Conservation (phyloP, 2,329 filamentous ascomycete species). For the Claviceps sp. region DNA sequence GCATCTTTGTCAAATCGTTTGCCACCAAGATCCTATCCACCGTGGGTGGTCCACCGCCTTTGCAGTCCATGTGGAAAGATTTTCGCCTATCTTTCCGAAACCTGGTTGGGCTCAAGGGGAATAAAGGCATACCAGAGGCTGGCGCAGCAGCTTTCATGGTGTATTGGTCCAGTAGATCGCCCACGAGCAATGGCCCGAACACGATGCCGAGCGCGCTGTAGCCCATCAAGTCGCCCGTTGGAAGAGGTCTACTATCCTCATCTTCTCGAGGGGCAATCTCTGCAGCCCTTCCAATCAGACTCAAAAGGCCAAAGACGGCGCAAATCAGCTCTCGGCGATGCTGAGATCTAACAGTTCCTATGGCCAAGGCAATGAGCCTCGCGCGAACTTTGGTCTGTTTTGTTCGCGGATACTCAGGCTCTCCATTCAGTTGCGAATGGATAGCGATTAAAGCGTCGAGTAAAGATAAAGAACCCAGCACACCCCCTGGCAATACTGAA, state of each 20-base stretch:
- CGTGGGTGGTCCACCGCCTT: conserved; percentile 12
- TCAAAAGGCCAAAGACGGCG: conserved; percentile 52
- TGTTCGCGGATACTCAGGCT: conserved; percentile 36
- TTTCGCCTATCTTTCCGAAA: conserved; percentile 16
- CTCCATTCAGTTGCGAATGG: conserved; percentile 38
- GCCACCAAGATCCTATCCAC: conserved; percentile 46
- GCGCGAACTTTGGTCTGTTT: conserved; percentile 45
- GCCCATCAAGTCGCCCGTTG: conserved; percentile 48
- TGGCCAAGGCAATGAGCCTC: conserved; percentile 50
- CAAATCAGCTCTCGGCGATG: conserved; percentile 51
- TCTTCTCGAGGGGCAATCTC: conserved; percentile 41
- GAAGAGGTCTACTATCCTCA: conserved; percentile 34
- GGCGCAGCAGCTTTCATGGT: conserved; percentile 31
- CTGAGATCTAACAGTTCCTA: conserved; percentile 44
- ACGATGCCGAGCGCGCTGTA: conserved; percentile 49
- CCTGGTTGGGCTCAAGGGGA: conserved; percentile 30
- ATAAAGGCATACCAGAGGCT: conserved; percentile 26
- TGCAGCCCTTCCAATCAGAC: conserved; percentile 43
- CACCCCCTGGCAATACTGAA: conserved; percentile 48
- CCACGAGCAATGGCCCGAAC: conserved; percentile 51
- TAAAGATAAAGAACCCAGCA: conserved; percentile 46
- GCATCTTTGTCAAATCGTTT: conserved; percentile 49
- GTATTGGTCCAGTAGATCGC: conserved; percentile 41
- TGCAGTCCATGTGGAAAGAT: conserved; percentile 6
- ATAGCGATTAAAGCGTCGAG: conserved; percentile 52